Percentiles rank a stretch among this genome's conserved stretches.
These are phyloP conservation scores for Lumnitzera littorea DNA, from an alignment of 345 rosid species.

Conservation along the genomic window DNA sequence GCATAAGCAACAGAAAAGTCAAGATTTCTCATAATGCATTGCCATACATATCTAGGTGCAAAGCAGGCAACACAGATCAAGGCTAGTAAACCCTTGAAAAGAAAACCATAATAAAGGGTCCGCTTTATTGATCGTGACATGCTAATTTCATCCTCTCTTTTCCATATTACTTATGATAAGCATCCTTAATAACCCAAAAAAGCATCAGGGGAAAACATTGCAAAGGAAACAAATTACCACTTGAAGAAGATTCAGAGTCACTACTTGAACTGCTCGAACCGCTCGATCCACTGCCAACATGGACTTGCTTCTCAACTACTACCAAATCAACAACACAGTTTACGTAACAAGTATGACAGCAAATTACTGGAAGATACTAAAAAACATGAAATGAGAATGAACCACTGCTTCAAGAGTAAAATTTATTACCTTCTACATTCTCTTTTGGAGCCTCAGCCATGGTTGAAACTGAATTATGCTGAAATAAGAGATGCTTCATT, in stretches of 20 bases:
- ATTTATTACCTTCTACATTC: slow-evolving; percentile 27
- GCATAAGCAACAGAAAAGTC: slow-evolving; percentile 12
- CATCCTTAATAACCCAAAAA: background rate
- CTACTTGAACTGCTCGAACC: slow-evolving; percentile 42
- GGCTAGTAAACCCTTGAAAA: too few species aligned
- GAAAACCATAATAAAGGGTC: too few species aligned
- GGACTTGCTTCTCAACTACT: slow-evolving; percentile 25
- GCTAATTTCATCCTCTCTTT: too few species aligned
- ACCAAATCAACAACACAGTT: slow-evolving; percentile 21
- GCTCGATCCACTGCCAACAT: slow-evolving; percentile 25
- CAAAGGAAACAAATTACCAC: slow-evolving; percentile 20
- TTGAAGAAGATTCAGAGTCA: slow-evolving; percentile 42
- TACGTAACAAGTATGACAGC: slow-evolving; percentile 2
- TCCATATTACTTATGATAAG: too few species aligned
- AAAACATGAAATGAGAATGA: background rate
- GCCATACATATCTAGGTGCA: too few species aligned
- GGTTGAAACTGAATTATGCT: slow-evolving; percentile 26
- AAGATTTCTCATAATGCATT: too few species aligned
- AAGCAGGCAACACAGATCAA: too few species aligned
- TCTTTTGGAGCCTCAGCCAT: slow-evolving; percentile 17
- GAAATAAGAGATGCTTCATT: background rate
- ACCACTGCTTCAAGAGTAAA: background rate
- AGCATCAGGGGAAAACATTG: background rate
- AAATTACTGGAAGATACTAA: slow-evolving; percentile 1
- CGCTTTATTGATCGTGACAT: too few species aligned